Conservation (phyloP, 306 rosid genomes). For the Vachellia collinsii region DNA sequence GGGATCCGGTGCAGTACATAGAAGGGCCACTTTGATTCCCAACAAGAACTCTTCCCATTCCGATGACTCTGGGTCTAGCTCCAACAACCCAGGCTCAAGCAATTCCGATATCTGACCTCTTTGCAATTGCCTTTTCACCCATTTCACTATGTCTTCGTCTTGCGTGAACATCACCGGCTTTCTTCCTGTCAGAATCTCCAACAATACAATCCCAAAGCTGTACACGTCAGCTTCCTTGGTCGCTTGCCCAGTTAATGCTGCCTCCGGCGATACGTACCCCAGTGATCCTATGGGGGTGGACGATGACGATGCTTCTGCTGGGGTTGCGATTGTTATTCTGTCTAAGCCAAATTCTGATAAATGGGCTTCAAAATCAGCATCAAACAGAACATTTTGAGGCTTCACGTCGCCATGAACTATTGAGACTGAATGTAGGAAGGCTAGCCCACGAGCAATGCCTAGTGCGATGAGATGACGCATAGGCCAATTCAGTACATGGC, state of each 20-base stretch:
- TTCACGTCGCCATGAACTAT: conserved; percentile 76
- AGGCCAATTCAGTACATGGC: conserved; percentile 90
- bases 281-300: conserved; percentile 62
- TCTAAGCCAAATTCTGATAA: conserved; percentile 83
- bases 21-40: conserved; percentile 78
- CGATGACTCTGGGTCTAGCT: conserved; percentile 81
- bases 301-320: conserved; percentile 60
- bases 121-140: conserved; percentile 83
- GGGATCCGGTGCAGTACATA: conserved; percentile 88
- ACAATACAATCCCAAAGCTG: conserved; percentile 76
- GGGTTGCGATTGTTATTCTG: conserved; percentile 49
- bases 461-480: conserved; percentile 92
- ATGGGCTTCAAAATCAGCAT: conserved; percentile 91
- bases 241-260: conserved; percentile 57
- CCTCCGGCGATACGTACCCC: conserved; percentile 83
- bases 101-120: conserved; percentile 69
- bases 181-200: conserved; percentile 80
- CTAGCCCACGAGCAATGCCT: conserved; percentile 78
- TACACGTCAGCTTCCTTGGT: conserved; percentile 79
- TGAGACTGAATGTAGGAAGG: conserved; percentile 68
- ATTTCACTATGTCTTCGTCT: conserved; percentile 83
- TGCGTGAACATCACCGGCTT: conserved; percentile 77
- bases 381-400: conserved; percentile 82
- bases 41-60: conserved; percentile 90
- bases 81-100: conserved; percentile 83